Evolutionary conservation across 1,284 basidiomycete species (phyloP).

Genomic region (Ceratobasidium sp.): DNA sequence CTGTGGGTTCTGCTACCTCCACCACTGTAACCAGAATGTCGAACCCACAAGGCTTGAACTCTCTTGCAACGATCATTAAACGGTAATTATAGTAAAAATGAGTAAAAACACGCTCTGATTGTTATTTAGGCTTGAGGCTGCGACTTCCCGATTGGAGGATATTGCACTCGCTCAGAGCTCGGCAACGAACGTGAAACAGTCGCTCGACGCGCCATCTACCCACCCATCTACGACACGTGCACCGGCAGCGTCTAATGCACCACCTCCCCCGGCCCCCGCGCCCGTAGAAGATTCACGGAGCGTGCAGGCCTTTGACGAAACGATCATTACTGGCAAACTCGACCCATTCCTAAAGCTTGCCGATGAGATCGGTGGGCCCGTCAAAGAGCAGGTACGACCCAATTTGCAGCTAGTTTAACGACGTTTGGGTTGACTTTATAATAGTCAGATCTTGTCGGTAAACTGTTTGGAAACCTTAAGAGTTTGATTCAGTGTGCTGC

Average conservation of each 20-base stretch:
- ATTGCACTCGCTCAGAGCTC: constrained; percentile 67
- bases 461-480: constrained; percentile 76
- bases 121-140: constrained; percentile 80
- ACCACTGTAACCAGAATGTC: constrained; percentile 32
- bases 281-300: constrained; percentile 64
- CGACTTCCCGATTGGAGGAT: constrained; percentile 94
- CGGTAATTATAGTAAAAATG: constrained; percentile 63
- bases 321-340: constrained; percentile 75
- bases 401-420: neutral
- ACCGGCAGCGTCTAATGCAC: constrained; percentile 47
- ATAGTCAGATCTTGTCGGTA: constrained; percentile 76
- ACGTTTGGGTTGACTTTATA: neutral
- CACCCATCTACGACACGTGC: constrained; percentile 51
- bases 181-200: constrained; percentile 50
- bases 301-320: constrained; percentile 79
- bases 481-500: constrained; percentile 75
- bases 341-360: constrained; percentile 80
- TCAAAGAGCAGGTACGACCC: constrained; percentile 81
- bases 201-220: constrained; percentile 46
- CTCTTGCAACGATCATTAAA: constrained; percentile 82
- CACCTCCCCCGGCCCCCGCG: constrained; percentile 57
- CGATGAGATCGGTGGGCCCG: constrained; percentile 75
- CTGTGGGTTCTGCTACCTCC: constrained; percentile 21
- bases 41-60: constrained; percentile 63
- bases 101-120: constrained; percentile 20